Evolutionary conservation across 2,329 filamentous ascomycete species (phyloP), one percentile per base, ranked within the genome.

Genomic region (Nothopassalora personata): DNA sequence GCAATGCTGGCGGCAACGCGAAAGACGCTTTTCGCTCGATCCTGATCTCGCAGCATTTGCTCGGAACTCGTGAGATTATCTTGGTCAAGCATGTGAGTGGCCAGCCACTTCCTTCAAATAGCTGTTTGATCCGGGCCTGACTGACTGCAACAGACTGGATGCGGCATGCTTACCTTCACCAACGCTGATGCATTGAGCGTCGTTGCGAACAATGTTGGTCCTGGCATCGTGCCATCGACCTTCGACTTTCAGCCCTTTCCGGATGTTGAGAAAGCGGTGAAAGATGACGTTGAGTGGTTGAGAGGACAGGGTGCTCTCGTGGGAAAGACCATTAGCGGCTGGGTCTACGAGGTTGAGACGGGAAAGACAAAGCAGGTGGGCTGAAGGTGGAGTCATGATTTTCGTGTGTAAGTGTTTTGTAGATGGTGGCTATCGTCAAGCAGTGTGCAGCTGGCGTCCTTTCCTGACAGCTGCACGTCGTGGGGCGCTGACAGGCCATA

Each of bases 281-380:
- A 75, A 62, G 80, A 86, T 43, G 89, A 93, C 72, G 81, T 94
- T 0, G 75, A 75, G 50, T 84, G 83, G 64, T 69, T 94, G 64
- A 83, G 81, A 72, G 77, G 72, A 53, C 83, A 79, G 51, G 81
- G 81, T 56, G 77, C 87, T 15, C 78, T 92, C 5, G 77, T 86
- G 19, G 78, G 85, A 19, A 75, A 75, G 28, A 80, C 89, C 3
- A 74, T 92, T 49, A 88, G 82, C 5, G 89, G 89, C 0, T 93
- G 88, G 83, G 75, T 92, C 1, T 92, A 91, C 74, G 86, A 91
- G 67, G 87, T 92, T 46, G 84, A 89, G 77, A 90, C 83, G 1
- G 89, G 89, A 0, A 86, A 79, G 72, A 80, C 81, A 52, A 79
- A 76, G 63, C 76, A 74, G 56, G 75, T 86, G 50, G 75, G 77